Evolutionary conservation across 2,329 filamentous ascomycete genomes (phyloP).

Genomic region (Colletotrichum sp.): DNA sequence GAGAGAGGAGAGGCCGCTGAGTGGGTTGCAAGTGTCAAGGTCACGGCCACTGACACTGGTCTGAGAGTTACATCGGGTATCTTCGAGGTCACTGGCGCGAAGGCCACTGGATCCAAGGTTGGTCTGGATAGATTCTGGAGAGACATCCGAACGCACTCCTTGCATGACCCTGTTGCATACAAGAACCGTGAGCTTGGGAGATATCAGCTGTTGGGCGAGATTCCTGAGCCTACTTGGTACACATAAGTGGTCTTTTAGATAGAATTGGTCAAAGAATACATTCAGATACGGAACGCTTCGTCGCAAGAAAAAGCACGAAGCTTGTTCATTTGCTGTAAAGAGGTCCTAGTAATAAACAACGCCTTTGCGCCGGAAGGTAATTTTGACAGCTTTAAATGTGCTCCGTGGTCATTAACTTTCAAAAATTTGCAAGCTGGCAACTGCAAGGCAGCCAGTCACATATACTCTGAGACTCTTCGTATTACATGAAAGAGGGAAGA

Average conservation of each 20-base stretch:
- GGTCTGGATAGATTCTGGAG: slow-evolving; percentile 71
- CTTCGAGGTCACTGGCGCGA: slow-evolving; percentile 68
- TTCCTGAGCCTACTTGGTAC: slow-evolving; percentile 66
- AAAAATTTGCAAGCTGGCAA: background rate
- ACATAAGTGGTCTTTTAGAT: slow-evolving; percentile 39
- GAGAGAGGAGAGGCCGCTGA: slow-evolving; percentile 66
- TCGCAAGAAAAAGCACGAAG: background rate
- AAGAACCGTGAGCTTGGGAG: slow-evolving; percentile 68
- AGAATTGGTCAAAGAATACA: background rate
- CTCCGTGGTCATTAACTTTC: no score
- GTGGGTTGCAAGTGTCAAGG: slow-evolving; percentile 66
- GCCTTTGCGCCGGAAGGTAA: background rate
- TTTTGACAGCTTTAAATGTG: no score
- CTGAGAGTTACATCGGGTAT: slow-evolving; percentile 63
- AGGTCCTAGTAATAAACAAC: fast-evolving
- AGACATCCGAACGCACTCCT: slow-evolving; percentile 67
- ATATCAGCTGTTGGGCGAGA: slow-evolving; percentile 59
- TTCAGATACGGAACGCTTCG: background rate
- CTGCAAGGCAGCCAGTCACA: background rate
- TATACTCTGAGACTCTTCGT: no score
- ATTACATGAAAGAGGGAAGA: background rate
- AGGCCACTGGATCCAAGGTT: slow-evolving; percentile 61
- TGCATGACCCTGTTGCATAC: slow-evolving; percentile 72
- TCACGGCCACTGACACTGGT: slow-evolving; percentile 65
- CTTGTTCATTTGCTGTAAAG: background rate